Percentiles rank a stretch among this genome's conserved stretches.
Evolutionary conservation across 1,284 basidiomycete species (phyloP).

Genomic region (Leccinum pallidistipes): DNA sequence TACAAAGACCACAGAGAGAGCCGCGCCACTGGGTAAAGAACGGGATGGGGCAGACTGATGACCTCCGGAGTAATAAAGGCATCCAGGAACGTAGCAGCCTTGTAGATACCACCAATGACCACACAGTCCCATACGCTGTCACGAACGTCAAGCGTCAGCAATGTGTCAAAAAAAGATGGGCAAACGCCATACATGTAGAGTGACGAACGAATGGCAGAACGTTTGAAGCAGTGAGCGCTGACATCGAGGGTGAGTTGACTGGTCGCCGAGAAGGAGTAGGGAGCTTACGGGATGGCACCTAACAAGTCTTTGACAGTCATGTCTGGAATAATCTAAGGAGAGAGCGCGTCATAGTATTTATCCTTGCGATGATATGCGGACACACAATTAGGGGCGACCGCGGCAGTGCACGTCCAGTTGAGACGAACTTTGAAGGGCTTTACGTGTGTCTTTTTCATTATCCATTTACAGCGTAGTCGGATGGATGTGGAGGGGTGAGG

Average conservation of each 20-base stretch:
- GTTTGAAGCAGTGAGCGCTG: slow-evolving; percentile 90
- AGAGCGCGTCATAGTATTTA: too few species aligned
- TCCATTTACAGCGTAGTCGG: too few species aligned
- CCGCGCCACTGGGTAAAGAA: slow-evolving; percentile 62
- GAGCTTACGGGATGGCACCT: slow-evolving; percentile 80
- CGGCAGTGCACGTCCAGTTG: too few species aligned
- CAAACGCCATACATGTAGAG: slow-evolving; percentile 63
- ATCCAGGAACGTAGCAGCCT: slow-evolving; percentile 71
- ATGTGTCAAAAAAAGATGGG: slow-evolving; percentile 21
- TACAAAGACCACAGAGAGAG: slow-evolving; percentile 84
- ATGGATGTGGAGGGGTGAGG: too few species aligned
- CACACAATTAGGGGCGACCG: too few species aligned
- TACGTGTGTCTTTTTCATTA: too few species aligned
- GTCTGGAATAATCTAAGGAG: slow-evolving; percentile 58
- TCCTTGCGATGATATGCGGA: too few species aligned
- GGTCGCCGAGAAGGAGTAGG: background rate
- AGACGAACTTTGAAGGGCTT: too few species aligned
- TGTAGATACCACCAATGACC: slow-evolving; percentile 72
- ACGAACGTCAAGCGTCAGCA: slow-evolving; percentile 13
- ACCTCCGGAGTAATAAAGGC: slow-evolving; percentile 55
- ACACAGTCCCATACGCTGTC: slow-evolving; percentile 72
- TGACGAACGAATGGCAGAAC: slow-evolving; percentile 85
- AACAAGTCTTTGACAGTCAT: slow-evolving; percentile 86
- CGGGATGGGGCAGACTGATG: slow-evolving; percentile 60
- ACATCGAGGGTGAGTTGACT: background rate